These are phyloP conservation scores for Saturnispora ahearnii DNA, from an alignment of 805 yeast species.

Conservation along the genomic window DNA sequence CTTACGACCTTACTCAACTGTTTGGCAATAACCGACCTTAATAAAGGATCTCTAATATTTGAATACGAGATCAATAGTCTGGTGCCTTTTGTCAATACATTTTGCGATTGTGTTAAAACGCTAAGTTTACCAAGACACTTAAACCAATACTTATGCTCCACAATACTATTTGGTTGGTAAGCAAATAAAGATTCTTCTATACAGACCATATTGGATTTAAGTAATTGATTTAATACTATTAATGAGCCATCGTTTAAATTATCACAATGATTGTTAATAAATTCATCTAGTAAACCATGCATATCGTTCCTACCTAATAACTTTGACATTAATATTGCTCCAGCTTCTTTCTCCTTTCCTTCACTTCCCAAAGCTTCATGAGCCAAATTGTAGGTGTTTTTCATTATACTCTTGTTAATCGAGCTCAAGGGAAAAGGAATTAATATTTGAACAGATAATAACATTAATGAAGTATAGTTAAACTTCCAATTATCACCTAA, in stretches of 20 bases:
- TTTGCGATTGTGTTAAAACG: background rate
- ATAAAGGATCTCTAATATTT: conserved; percentile 41
- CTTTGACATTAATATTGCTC: conserved; percentile 44
- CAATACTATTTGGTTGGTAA: background rate
- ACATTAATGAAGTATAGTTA: conserved; percentile 45
- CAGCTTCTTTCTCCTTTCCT: conserved; percentile 51
- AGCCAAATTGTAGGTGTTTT: conserved; percentile 30
- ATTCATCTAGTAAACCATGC: conserved; percentile 19
- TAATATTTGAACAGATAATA: conserved; percentile 64
- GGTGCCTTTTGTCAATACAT: background rate
- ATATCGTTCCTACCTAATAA: conserved; percentile 44
- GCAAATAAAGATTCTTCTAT: background rate
- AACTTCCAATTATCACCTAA: conserved; percentile 5
- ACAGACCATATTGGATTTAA: background rate
- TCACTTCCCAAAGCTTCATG: conserved; percentile 30
- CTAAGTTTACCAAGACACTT: background rate
- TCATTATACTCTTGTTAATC: conserved; percentile 28
- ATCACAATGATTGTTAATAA: conserved; percentile 5
- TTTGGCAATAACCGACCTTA: conserved; percentile 61
- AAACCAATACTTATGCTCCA: background rate
- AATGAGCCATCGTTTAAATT: background rate
- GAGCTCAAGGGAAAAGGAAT: conserved; percentile 59
- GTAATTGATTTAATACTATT: background rate
- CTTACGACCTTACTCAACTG: conserved; percentile 44
- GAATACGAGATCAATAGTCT: conserved; percentile 32